phyloP scores from a whole-genome alignment of 305 asterid genomes.

The Solanum hybrid region DNA sequence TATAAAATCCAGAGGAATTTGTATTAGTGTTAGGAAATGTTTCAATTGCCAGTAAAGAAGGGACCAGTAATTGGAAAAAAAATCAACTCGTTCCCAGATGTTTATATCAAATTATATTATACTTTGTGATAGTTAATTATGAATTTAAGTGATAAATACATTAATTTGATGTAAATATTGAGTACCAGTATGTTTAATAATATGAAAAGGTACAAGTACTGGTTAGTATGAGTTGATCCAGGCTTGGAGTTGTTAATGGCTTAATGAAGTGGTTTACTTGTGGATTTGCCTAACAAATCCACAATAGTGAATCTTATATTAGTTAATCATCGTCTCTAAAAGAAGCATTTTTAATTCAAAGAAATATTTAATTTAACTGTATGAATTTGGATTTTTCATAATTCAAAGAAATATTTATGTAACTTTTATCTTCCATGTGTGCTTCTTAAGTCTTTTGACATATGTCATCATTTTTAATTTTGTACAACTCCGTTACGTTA shows the following conservation, averaged over 20 bases:
- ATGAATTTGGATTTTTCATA: not conserved
- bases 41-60: not conserved
- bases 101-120: not conserved
- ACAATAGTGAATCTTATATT: not conserved
- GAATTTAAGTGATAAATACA: not conserved
- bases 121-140: not conserved
- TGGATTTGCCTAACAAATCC: not conserved
- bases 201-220: not conserved
- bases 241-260: not conserved
- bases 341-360: too few species aligned
- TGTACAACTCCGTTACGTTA: not conserved
- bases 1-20: not conserved
- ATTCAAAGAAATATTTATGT: not conserved
- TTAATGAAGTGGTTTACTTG: not conserved
- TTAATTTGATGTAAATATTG: not conserved
- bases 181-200: not conserved
- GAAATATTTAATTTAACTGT: not conserved
- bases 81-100: accelerated
- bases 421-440: not conserved
- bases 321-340: not conserved
- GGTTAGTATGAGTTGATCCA: not conserved
- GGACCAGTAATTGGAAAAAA: not conserved
- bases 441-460: not conserved
- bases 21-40: not conserved
- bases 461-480: not conserved